Conservation (phyloP, 768 basidiomycete species). For the Lentinula sp. region DNA sequence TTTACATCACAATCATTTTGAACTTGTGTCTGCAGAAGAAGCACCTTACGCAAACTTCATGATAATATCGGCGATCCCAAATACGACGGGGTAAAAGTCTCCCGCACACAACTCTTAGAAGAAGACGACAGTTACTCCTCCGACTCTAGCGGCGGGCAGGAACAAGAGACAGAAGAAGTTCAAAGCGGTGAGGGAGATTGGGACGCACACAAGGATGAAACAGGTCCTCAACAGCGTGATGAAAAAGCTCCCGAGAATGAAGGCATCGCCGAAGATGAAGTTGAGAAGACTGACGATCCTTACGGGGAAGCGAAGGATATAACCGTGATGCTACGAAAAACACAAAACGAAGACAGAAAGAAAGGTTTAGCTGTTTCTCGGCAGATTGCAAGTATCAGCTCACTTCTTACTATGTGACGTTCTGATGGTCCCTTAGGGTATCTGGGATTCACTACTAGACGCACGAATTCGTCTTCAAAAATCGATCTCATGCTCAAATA, state of each 20-base stretch:
- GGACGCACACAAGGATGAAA: constrained; percentile 6
- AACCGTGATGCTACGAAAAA: constrained; percentile 46
- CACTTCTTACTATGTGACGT: background rate
- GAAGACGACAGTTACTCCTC: constrained; percentile 19
- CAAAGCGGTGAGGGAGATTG: constrained; percentile 14
- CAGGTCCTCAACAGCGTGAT: constrained; percentile 1
- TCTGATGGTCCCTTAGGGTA: constrained; percentile 36
- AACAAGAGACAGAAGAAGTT: constrained; percentile 20
- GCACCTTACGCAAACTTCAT: constrained; percentile 58
- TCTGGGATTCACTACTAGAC: constrained; percentile 87
- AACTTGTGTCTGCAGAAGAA: constrained; percentile 41
- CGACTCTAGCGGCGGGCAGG: constrained; percentile 16
- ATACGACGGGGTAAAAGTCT: constrained; percentile 65
- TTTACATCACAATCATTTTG: background rate
- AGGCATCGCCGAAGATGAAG: constrained; percentile 17
- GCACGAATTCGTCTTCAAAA: constrained; percentile 92
- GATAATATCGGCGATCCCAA: constrained; percentile 70
- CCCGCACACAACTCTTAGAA: constrained; percentile 51
- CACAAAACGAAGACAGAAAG: constrained; percentile 60
- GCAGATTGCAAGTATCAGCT: constrained; percentile 61
- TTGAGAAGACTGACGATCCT: constrained; percentile 10
- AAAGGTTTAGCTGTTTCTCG: constrained; percentile 82
- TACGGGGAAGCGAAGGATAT: constrained; percentile 30
- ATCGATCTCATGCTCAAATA: constrained; percentile 56
- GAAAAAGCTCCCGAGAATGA: constrained; percentile 10